Percentiles rank a stretch among this genome's conserved stretches.
phyloP scores from a whole-genome alignment of 2,329 filamentous ascomycete species.

The Penicillium nordicum region DNA sequence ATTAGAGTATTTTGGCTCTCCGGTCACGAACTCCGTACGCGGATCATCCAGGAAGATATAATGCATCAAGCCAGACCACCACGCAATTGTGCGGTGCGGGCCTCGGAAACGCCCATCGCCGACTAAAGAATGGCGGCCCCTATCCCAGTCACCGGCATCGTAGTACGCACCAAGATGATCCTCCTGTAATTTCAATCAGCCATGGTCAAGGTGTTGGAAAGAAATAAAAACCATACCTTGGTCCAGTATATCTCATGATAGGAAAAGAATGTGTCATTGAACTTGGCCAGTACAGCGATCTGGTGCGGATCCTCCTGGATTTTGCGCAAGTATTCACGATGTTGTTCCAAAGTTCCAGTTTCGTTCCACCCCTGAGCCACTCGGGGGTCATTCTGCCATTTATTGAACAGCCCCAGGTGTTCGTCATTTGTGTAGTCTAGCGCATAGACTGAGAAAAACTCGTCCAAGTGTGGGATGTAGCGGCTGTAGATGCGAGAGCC shows the following conservation, averaged over 20 bases:
- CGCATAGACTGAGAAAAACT: slow-evolving; percentile 73
- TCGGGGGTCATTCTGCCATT: slow-evolving; percentile 78
- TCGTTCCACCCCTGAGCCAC: slow-evolving; percentile 77
- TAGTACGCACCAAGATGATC: slow-evolving; percentile 9
- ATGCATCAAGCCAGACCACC: slow-evolving; percentile 7
- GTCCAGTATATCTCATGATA: slow-evolving; percentile 81
- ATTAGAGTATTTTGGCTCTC: slow-evolving; percentile 8
- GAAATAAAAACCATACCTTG: slow-evolving; percentile 45
- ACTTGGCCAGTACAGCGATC: slow-evolving; percentile 65
- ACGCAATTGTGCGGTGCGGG: slow-evolving; percentile 3
- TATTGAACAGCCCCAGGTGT: slow-evolving; percentile 68
- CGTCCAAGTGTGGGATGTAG: slow-evolving; percentile 69
- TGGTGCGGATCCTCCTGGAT: slow-evolving; percentile 69
- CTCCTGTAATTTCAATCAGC: background rate
- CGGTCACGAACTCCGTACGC: slow-evolving; percentile 1
- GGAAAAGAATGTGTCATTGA: slow-evolving; percentile 66
- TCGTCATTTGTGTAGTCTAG: slow-evolving; percentile 62
- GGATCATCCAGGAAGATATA: slow-evolving; percentile 8
- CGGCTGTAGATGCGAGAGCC: slow-evolving; percentile 71
- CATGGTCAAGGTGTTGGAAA: background rate
- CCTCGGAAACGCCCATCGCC: slow-evolving; percentile 5
- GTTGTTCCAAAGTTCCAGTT: slow-evolving; percentile 69
- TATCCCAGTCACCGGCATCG: slow-evolving; percentile 8
- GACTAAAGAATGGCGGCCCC: slow-evolving; percentile 4
- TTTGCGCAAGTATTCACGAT: slow-evolving; percentile 55